These are phyloP conservation scores for Physcia stellaris DNA, from an alignment of 495 filamentous ascomycete genomes.

Conservation along the genomic window DNA sequence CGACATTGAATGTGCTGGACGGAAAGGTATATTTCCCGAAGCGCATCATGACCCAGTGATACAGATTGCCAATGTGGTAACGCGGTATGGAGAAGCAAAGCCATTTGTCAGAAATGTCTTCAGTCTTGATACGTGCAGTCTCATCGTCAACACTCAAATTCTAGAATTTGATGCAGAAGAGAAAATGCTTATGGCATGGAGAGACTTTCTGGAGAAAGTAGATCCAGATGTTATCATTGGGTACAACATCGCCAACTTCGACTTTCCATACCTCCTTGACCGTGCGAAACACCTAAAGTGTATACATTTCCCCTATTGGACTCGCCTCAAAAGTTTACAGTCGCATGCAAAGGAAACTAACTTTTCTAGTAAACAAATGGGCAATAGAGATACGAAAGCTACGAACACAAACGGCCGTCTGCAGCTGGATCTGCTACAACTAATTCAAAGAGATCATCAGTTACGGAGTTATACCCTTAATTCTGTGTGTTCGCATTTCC, in stretches of 20 bases:
- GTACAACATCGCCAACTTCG: constrained; percentile 98
- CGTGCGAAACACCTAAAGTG: constrained; percentile 75
- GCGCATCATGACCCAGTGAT: constrained; percentile 86
- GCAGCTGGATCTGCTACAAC: constrained; percentile 83
- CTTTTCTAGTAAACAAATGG: constrained; percentile 98
- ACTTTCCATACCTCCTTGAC: constrained; percentile 92
- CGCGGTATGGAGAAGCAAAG: constrained; percentile 86
- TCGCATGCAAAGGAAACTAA: constrained; percentile 64
- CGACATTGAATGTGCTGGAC: constrained; percentile 96
- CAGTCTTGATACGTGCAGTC: constrained; percentile 74
- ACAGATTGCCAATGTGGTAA: constrained; percentile 97
- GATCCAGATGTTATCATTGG: constrained; percentile 97
- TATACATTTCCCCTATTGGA: constrained; percentile 67
- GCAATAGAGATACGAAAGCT: constrained; percentile 81
- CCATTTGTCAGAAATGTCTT: constrained; percentile 96
- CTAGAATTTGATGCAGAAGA: constrained; percentile 67
- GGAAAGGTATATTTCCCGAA: constrained; percentile 95
- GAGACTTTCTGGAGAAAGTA: constrained; percentile 75
- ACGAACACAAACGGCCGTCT: constrained; percentile 92
- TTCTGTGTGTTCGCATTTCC: constrained; percentile 89
- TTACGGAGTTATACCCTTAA: constrained; percentile 95
- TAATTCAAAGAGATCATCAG: constrained; percentile 89
- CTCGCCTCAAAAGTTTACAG: constrained; percentile 48
- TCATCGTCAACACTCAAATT: constrained; percentile 91
- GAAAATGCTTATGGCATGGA: constrained; percentile 80